phyloP scores from a whole-genome alignment of 495 filamentous ascomycete species.

The Rhypophila decipiens region DNA sequence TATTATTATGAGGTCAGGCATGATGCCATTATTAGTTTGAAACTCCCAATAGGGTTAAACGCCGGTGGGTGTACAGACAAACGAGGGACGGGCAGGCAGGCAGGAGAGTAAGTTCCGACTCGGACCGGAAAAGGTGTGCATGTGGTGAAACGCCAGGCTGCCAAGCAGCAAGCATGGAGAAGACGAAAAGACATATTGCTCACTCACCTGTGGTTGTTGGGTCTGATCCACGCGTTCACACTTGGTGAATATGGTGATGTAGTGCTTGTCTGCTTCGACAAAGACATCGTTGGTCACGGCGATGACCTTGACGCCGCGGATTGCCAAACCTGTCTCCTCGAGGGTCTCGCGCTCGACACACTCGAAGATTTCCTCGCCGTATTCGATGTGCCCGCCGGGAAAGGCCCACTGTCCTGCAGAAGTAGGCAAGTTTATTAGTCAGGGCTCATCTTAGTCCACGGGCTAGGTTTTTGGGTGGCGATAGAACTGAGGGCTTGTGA shows the following conservation, averaged over 20 bases:
- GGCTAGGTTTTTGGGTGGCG: too few species aligned
- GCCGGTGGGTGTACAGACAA: too few species aligned
- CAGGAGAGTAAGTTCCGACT: too few species aligned
- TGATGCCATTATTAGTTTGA: too few species aligned
- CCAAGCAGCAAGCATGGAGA: too few species aligned
- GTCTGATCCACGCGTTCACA: background rate
- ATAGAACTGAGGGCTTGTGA: too few species aligned
- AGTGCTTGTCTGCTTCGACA: slow-evolving; percentile 3
- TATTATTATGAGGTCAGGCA: too few species aligned
- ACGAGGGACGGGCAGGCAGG: too few species aligned
- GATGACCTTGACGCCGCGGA: slow-evolving; percentile 2
- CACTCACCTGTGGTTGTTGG: slow-evolving; percentile 2
- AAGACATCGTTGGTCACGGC: slow-evolving; percentile 7
- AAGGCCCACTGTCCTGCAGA: background rate
- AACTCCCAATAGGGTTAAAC: too few species aligned
- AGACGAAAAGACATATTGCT: background rate
- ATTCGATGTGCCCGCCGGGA: slow-evolving; percentile 4
- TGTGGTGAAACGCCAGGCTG: background rate
- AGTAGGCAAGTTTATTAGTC: background rate
- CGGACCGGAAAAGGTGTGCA: background rate
- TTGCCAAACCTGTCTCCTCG: slow-evolving; percentile 1
- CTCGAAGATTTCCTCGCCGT: slow-evolving; percentile 5
- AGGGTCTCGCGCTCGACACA: slow-evolving; percentile 5
- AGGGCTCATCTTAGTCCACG: too few species aligned
- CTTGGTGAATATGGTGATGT: slow-evolving; percentile 1